Evolutionary conservation across 495 filamentous ascomycete species (phyloP), one percentile per base, ranked within the genome.

Genomic region (Neurospora pannonica): DNA sequence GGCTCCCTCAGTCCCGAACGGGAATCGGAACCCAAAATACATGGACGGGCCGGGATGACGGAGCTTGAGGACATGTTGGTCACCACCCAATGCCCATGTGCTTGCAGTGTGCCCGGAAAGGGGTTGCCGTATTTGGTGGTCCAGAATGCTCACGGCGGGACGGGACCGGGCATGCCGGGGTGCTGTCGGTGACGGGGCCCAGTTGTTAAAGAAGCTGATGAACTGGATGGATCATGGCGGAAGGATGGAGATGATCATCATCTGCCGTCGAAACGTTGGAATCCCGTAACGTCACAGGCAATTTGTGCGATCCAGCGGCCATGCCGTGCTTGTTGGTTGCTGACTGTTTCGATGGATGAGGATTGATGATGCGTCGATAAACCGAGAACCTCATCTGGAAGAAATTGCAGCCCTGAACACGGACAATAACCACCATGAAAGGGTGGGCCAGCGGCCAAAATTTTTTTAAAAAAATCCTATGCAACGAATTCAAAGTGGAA

Each of bases 371-470:
- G 48, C 48, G 48, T 54, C 46, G 21, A 48, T 48, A 48, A 48
- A 48, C 43, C 48, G 28, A 19, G 24, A 67, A 72, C 43, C 54
- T 73, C 71, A 73, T 43, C 39, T 75, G 43, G 70, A 62, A 42
- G 69, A 75, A 75, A 73, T 72, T 70, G 62, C 70, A 39, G 73
- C 54, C 46, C 17, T 75, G 67, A 46, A 38, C 46, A 72, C n/a
- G 43, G 43, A n/a, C 43, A 62, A 62, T 8, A 62, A 62, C 54
- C 13, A 62, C 71, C 36, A 36, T 31, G 71, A 73, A 71, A 71
- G 75, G 54, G 54, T 71, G 73, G 75, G 54, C 38, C 73, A 73
- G 71, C 72, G 71, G 73, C 71, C 31, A 31, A 73, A 73, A 46
- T 13, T n/a, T n/a, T n/a, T n/a, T n/a, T n/a, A 42, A 60, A 31